Percentiles rank a stretch among this genome's conserved stretches.
phyloP scores from a whole-genome alignment of 345 rosid genomes.

The Populus simonii region DNA sequence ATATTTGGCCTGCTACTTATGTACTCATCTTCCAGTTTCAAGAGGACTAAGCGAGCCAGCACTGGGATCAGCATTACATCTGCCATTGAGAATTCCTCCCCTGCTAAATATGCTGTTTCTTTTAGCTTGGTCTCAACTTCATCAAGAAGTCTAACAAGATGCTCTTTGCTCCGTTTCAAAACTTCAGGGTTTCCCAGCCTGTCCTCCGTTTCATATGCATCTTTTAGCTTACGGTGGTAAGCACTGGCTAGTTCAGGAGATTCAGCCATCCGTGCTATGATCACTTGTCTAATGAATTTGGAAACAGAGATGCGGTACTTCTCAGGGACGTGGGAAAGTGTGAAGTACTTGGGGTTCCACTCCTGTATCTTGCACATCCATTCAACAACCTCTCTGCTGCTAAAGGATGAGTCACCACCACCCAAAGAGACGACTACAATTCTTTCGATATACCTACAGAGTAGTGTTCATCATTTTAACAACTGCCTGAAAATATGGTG shows the following conservation, averaged over 20 bases:
- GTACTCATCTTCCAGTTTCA: constrained; percentile 69
- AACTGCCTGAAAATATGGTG: background rate
- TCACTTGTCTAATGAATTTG: constrained; percentile 68
- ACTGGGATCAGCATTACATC: constrained; percentile 74
- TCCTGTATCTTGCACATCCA: constrained; percentile 73
- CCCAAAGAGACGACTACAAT: constrained; percentile 61
- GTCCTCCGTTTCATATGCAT: constrained; percentile 66
- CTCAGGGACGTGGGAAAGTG: constrained; percentile 61
- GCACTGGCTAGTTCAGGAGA: constrained; percentile 81
- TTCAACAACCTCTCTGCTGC: constrained; percentile 42
- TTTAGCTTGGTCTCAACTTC: constrained; percentile 61
- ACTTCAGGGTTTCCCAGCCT: constrained; percentile 54
- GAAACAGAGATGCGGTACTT: constrained; percentile 41
- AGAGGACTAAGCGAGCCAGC: constrained; percentile 56
- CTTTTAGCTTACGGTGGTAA: constrained; percentile 75
- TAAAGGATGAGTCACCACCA: constrained; percentile 28
- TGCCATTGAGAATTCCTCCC: constrained; percentile 83
- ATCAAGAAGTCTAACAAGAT: constrained; percentile 56
- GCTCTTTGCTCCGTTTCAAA: constrained; percentile 49
- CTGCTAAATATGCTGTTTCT: constrained; percentile 50
- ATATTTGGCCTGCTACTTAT: constrained; percentile 61
- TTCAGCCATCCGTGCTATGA: constrained; percentile 35
- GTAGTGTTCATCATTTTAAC: constrained; percentile 9
- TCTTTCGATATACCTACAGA: constrained; percentile 67
- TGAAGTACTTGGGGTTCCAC: constrained; percentile 73